Evolutionary conservation across 192 early-diverging fungal species (phyloP), one percentile per base, ranked within the genome.

Genomic region (Backusella tuberculispora): DNA sequence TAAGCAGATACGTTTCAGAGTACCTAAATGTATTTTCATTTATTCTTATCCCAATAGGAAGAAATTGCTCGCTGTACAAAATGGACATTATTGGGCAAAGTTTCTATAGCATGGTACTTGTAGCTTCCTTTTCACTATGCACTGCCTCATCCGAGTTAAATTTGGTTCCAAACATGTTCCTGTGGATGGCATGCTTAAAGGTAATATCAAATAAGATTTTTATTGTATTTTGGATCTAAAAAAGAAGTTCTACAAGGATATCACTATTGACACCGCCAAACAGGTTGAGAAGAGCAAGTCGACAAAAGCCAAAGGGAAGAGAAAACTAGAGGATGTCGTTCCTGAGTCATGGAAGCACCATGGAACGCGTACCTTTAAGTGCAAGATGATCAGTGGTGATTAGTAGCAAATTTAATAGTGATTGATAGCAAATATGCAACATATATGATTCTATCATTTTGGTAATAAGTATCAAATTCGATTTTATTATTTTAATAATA

Each of bases 11-110:
- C 29, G 63, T 26, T 64, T 64, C 19, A 64, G 26, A 34, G n/a
- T 29, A 64, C 26, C 17, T 64, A 64, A 6, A 29, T 19, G 29
- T 64, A 29, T 64, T 19, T 53, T 19, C 21, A 29, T 64, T 64
- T 34, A 64, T 64, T 64, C n/a, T 64, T 64, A 34, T 64, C 29
- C 10, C 12, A 34, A 64, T 64, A 64, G 63, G 29, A 29, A 64
- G 26, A 64, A 29, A 13, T 64, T 64, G 26, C 63, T 64, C 29
- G n/a, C n/a, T n/a, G n/a, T n/a, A n/a, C n/a, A n/a, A n/a, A n/a
- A n/a, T n/a, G n/a, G n/a, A n/a, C n/a, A n/a, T n/a, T n/a, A n/a
- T n/a, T n/a, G n/a, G n/a, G n/a, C n/a, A n/a, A n/a, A n/a, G n/a
- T n/a, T n/a, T 13, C 63, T 64, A 34, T 64, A 8, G n/a, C 17